phyloP scores from a whole-genome alignment of 768 basidiomycete species.

The Leucocoprinus birnbaumii region DNA sequence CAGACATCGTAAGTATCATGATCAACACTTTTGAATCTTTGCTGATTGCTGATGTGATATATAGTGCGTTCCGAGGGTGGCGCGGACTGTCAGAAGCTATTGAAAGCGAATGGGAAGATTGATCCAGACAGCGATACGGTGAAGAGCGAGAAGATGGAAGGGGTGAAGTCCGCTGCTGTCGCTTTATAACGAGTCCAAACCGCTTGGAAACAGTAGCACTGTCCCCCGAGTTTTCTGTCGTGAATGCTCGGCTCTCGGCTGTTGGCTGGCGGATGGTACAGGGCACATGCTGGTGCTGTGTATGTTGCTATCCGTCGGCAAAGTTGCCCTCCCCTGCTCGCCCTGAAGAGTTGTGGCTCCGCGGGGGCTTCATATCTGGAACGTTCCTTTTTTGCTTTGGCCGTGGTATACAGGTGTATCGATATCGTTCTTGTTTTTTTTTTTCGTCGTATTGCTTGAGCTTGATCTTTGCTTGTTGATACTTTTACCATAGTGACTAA shows the following conservation, averaged over 20 bases:
- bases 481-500: no score
- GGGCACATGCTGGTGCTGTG: neutral
- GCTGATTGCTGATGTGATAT: neutral
- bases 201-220: no score
- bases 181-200: slow-evolving; percentile 11
- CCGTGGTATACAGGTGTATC: neutral
- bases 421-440: neutral
- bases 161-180: slow-evolving; percentile 4
- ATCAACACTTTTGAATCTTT: neutral
- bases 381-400: neutral
- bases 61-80: slow-evolving; percentile 27
- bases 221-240: neutral
- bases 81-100: slow-evolving; percentile 23
- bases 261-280: no score
- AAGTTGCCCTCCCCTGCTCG: no score
- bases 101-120: slow-evolving; percentile 12
- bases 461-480: no score
- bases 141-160: slow-evolving; percentile 11
- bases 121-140: neutral
- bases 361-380: no score
- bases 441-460: no score
- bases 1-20: slow-evolving; percentile 70
- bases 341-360: no score
- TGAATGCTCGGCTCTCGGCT: no score
- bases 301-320: no score